Evolutionary conservation across 2,329 filamentous ascomycete genomes (phyloP).

Genomic region (Colletotrichum tanaceti): DNA sequence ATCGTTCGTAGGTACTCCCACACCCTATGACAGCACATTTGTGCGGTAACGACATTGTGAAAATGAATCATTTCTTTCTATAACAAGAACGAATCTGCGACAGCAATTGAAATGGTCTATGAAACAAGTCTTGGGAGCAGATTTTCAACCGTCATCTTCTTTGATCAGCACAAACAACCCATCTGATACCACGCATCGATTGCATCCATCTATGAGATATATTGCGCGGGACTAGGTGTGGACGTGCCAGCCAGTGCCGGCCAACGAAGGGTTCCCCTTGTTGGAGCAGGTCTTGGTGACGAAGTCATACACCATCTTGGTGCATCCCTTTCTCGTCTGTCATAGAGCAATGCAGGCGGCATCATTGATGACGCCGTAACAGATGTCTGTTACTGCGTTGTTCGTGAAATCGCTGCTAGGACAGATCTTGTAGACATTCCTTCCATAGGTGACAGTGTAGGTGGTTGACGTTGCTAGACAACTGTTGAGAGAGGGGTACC

Average conservation of each 20-base stretch:
- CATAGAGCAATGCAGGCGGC: constrained; percentile 18
- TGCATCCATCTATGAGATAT: constrained; percentile 2
- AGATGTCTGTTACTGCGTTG: constrained; percentile 26
- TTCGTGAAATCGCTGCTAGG: constrained; percentile 32
- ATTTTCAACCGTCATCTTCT: not conserved
- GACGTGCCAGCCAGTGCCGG: constrained; percentile 21
- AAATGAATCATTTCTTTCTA: not conserved
- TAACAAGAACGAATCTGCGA: not conserved
- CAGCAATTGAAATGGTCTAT: not conserved
- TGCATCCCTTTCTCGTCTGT: constrained; percentile 12
- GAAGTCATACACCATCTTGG: constrained; percentile 27
- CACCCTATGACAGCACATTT: not conserved
- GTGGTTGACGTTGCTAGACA: constrained; percentile 24
- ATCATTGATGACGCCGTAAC: constrained; percentile 11
- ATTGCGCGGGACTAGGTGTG: constrained; percentile 29
- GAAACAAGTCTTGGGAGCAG: not conserved
- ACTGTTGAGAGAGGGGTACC: constrained; percentile 20
- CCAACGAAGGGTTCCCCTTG: constrained; percentile 31
- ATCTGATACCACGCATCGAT: not conserved
- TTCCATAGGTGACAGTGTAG: constrained; percentile 6
- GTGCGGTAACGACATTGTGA: not conserved
- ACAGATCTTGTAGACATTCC: constrained; percentile 17
- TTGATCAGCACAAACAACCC: not conserved
- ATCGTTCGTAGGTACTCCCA: not conserved
- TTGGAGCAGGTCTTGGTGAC: constrained; percentile 26